Conservation (phyloP, 768 basidiomycete genomes). For the Pulveroboletus sp. region DNA sequence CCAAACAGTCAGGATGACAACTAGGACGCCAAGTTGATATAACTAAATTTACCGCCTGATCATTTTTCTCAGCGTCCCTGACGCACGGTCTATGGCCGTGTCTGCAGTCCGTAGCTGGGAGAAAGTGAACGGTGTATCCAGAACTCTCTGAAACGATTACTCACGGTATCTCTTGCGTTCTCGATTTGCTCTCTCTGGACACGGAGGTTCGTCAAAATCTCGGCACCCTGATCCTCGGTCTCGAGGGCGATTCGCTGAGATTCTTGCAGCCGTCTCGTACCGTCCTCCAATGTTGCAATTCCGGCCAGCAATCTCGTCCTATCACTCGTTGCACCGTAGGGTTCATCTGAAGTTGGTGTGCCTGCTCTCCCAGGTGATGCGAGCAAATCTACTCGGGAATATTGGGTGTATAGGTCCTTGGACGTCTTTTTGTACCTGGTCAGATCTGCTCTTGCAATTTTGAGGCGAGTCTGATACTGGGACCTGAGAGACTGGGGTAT, state of each 20-base stretch:
- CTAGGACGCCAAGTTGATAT: background rate
- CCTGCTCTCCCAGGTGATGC: constrained; percentile 38
- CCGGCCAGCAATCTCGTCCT: constrained; percentile 77
- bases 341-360: constrained; percentile 64
- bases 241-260: constrained; percentile 91
- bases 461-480: constrained; percentile 71
- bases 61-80: constrained; percentile 92
- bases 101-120: constrained; percentile 80
- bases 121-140: background rate
- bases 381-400: constrained; percentile 76
- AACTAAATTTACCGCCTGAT: constrained; percentile 69
- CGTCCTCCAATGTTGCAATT: constrained; percentile 76
- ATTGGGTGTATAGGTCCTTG: constrained; percentile 65
- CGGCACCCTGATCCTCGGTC: constrained; percentile 93
- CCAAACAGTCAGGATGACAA: constrained; percentile 18
- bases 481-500: constrained; percentile 82
- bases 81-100: constrained; percentile 83
- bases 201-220: constrained; percentile 81
- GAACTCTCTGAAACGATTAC: constrained; percentile 18
- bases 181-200: constrained; percentile 92
- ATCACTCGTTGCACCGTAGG: constrained; percentile 66
- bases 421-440: constrained; percentile 75
- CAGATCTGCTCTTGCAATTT: constrained; percentile 70
- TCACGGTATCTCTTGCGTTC: constrained; percentile 83
- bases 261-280: constrained; percentile 79